Evolutionary conservation across 768 basidiomycete species (phyloP).

Genomic region (Pleurotus giganteus): DNA sequence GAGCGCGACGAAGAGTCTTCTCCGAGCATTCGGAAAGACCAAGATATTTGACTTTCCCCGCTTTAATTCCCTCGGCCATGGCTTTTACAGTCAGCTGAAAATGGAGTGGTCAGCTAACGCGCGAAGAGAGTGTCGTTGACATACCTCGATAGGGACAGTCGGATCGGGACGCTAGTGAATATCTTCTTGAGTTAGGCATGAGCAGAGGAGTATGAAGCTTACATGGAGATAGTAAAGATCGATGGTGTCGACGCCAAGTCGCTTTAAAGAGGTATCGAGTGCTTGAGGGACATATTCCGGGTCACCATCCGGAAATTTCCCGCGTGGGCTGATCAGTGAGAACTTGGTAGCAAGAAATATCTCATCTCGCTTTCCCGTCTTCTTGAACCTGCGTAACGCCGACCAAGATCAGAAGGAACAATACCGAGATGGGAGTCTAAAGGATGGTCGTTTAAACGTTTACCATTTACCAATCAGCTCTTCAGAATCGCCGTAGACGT

Average conservation of each 20-base stretch:
- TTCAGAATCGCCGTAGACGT: constrained; percentile 41
- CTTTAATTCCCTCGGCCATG: background rate
- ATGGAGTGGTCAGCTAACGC: background rate
- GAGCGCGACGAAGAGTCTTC: constrained; percentile 43
- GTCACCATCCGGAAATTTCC: constrained; percentile 21
- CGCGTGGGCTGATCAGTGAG: constrained; percentile 16
- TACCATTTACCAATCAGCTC: constrained; percentile 45
- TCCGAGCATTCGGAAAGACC: constrained; percentile 10
- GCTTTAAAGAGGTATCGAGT: constrained; percentile 36
- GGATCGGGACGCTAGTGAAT: constrained; percentile 11
- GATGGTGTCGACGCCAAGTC: constrained; percentile 37
- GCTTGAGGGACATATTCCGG: constrained; percentile 37
- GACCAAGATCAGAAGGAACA: constrained; percentile 26
- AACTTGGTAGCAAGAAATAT: constrained; percentile 69
- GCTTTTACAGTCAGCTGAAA: constrained; percentile 1
- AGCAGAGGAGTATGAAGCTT: constrained; percentile 18
- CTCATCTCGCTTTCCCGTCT: constrained; percentile 46
- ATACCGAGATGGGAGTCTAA: constrained; percentile 31
- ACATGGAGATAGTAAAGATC: constrained; percentile 49
- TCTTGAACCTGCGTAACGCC: constrained; percentile 38
- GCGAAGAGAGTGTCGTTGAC: background rate
- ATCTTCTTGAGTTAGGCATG: background rate
- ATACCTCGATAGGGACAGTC: constrained; percentile 9
- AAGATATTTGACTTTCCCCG: constrained; percentile 7
- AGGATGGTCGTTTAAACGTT: too few species aligned